Evolutionary conservation across 83 land plant genomes (phyloP).

Genomic region (Diphasiastrum complanatum): DNA sequence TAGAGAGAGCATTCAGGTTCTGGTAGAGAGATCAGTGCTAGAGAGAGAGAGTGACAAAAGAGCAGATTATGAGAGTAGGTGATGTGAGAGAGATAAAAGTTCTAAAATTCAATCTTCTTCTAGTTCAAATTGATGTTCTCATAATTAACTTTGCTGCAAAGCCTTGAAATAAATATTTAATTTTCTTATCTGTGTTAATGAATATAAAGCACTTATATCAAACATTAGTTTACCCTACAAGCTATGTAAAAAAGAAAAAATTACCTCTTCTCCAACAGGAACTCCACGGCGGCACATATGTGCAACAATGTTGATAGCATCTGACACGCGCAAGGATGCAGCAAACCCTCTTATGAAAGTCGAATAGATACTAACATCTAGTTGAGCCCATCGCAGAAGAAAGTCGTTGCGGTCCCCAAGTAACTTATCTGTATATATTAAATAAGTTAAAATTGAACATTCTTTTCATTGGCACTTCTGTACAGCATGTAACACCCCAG

Average conservation of each 20-base stretch:
- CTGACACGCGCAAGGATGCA: slow-evolving; percentile 73
- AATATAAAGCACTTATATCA: neutral
- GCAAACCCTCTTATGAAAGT: slow-evolving; percentile 68
- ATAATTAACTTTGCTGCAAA: too few relatives aligned
- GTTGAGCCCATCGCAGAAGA: slow-evolving; percentile 78
- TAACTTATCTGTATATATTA: slow-evolving; percentile 14
- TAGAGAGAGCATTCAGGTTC: too few relatives aligned
- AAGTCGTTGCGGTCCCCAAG: slow-evolving; percentile 15
- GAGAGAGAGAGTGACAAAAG: too few relatives aligned
- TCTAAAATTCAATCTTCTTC: too few relatives aligned
- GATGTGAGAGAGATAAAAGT: too few relatives aligned
- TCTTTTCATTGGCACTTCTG: too few relatives aligned
- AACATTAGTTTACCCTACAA: too few relatives aligned
- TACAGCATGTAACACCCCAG: too few relatives aligned
- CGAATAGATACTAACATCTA: slow-evolving; percentile 62
- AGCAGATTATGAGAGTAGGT: too few relatives aligned
- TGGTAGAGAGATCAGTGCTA: too few relatives aligned
- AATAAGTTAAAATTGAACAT: neutral
- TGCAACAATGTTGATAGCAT: slow-evolving; percentile 56
- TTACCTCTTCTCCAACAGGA: slow-evolving; percentile 79
- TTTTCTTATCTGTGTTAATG: neutral
- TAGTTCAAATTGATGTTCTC: too few relatives aligned
- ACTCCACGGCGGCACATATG: slow-evolving; percentile 59
- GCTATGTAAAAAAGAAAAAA: neutral
- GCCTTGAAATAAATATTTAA: too few relatives aligned